A percentile compares a stretch with the other conserved stretches of the same genome.
Evolutionary conservation across 2,329 filamentous ascomycete genomes (phyloP).

Genomic region (Fusarium sambucinum): DNA sequence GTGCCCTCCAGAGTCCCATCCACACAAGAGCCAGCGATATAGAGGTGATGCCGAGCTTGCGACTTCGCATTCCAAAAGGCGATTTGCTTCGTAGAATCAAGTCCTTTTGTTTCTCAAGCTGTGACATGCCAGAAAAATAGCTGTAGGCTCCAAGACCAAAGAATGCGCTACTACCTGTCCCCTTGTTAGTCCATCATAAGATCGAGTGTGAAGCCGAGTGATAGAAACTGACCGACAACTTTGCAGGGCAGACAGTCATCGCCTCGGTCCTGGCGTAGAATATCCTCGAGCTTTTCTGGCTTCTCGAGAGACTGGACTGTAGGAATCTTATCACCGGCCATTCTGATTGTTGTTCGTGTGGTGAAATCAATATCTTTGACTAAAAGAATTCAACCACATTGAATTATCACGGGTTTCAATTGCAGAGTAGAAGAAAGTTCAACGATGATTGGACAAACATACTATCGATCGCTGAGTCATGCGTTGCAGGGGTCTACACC

Average conservation of each 20-base stretch:
- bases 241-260: constrained; percentile 79
- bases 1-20: constrained; percentile 76
- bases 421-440: constrained; percentile 25
- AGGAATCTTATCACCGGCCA: constrained; percentile 59
- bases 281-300: constrained; percentile 71
- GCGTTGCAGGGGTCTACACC: neutral
- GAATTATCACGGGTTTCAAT: constrained; percentile 36
- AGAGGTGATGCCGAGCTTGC: constrained; percentile 73
- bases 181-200: constrained; percentile 30
- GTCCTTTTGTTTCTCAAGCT: constrained; percentile 75
- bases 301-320: constrained; percentile 67
- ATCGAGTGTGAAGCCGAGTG: constrained; percentile 8
- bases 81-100: constrained; percentile 76
- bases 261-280: constrained; percentile 67
- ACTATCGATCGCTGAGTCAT: constrained; percentile 46
- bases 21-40: constrained; percentile 77
- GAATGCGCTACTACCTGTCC: constrained; percentile 78
- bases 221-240: constrained; percentile 70
- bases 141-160: constrained; percentile 81
- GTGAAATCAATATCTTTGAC: neutral
- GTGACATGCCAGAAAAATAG: constrained; percentile 78
- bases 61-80: constrained; percentile 78
- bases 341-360: constrained; percentile 30
- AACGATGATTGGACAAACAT: constrained; percentile 40
- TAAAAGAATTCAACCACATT: neutral